phyloP scores from a whole-genome alignment of 805 yeast species.

The Vanderwaltozyma yarrowii region DNA sequence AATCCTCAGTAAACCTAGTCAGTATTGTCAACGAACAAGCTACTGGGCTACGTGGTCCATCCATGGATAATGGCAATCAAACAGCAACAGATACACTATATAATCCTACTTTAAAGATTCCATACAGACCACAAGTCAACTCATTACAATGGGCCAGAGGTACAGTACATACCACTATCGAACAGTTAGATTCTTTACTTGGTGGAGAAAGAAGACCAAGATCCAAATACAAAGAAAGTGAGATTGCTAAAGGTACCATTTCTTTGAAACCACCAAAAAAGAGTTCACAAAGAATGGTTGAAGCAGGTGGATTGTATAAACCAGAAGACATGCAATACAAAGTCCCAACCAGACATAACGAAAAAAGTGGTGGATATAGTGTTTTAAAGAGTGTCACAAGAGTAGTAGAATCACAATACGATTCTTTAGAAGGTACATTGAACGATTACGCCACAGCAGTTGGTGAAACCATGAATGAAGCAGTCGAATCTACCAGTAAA shows the following conservation, averaged over 20 bases:
- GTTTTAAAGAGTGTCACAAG: slow-evolving; percentile 32
- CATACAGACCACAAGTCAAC: slow-evolving; percentile 71
- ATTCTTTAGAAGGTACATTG: slow-evolving; percentile 42
- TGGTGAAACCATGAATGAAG: slow-evolving; percentile 43
- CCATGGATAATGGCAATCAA: slow-evolving; percentile 7
- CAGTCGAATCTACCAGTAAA: slow-evolving; percentile 40
- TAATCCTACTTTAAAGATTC: slow-evolving; percentile 56
- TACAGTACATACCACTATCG: slow-evolving; percentile 44
- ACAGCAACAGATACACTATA: slow-evolving; percentile 48
- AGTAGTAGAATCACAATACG: slow-evolving; percentile 42
- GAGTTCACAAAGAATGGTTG: not conserved
- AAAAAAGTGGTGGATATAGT: slow-evolving; percentile 32
- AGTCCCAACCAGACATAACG: slow-evolving; percentile 37
- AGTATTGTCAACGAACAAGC: slow-evolving; percentile 37
- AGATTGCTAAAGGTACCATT: slow-evolving; percentile 39
- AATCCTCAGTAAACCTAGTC: slow-evolving; percentile 44
- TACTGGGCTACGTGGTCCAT: slow-evolving; percentile 35
- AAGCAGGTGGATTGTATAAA: slow-evolving; percentile 1
- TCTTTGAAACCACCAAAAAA: slow-evolving; percentile 18
- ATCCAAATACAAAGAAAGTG: slow-evolving; percentile 49
- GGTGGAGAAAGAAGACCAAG: slow-evolving; percentile 67
- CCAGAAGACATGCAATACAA: slow-evolving; percentile 25
- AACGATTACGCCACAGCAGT: slow-evolving; percentile 48
- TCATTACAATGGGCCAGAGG: slow-evolving; percentile 85
- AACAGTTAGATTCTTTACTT: slow-evolving; percentile 54